Percentiles rank a stretch among this genome's conserved stretches.
phyloP scores from a whole-genome alignment of 805 yeast species.

The Limtongia smithiae region DNA sequence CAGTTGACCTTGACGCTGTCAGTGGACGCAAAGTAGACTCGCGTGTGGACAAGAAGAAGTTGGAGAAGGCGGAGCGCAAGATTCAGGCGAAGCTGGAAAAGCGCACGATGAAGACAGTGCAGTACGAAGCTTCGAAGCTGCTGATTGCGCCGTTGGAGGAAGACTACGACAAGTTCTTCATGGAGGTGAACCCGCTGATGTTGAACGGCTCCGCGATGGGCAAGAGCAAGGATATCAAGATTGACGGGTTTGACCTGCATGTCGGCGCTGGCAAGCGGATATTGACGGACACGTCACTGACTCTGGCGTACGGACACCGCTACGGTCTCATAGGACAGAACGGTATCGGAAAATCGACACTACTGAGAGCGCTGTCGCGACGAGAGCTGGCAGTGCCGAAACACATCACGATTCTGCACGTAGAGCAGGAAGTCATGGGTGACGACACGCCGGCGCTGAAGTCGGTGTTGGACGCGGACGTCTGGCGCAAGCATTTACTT shows the following conservation, averaged over 20 bases:
- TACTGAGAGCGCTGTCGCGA: slow-evolving; percentile 83
- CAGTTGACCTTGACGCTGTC: slow-evolving; percentile 76
- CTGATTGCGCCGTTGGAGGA: slow-evolving; percentile 55
- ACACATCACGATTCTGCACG: slow-evolving; percentile 92
- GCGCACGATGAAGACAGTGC: slow-evolving; percentile 53
- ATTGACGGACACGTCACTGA: slow-evolving; percentile 78
- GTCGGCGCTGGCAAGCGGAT: slow-evolving; percentile 96
- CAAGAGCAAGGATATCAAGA: slow-evolving; percentile 91
- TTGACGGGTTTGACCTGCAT: slow-evolving; percentile 88
- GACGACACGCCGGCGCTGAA: slow-evolving; percentile 89
- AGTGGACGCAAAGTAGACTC: slow-evolving; percentile 89
- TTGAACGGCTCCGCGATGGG: slow-evolving; percentile 55
- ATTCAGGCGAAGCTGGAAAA: slow-evolving; percentile 96
- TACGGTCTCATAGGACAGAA: slow-evolving; percentile 98
- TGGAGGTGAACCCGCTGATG: slow-evolving; percentile 92
- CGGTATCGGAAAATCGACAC: slow-evolving; percentile 98
- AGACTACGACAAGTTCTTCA: slow-evolving; percentile 91
- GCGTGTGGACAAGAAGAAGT: slow-evolving; percentile 91
- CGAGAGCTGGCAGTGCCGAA: slow-evolving; percentile 93
- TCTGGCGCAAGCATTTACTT: slow-evolving; percentile 90
- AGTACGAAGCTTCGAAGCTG: slow-evolving; percentile 92
- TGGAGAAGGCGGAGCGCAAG: slow-evolving; percentile 95
- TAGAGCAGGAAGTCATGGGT: slow-evolving; percentile 94
- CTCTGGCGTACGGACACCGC: slow-evolving; percentile 86
- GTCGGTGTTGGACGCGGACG: slow-evolving; percentile 98